Conservation (phyloP, 768 basidiomycete genomes). For the Cyclocybe cylindracea region DNA sequence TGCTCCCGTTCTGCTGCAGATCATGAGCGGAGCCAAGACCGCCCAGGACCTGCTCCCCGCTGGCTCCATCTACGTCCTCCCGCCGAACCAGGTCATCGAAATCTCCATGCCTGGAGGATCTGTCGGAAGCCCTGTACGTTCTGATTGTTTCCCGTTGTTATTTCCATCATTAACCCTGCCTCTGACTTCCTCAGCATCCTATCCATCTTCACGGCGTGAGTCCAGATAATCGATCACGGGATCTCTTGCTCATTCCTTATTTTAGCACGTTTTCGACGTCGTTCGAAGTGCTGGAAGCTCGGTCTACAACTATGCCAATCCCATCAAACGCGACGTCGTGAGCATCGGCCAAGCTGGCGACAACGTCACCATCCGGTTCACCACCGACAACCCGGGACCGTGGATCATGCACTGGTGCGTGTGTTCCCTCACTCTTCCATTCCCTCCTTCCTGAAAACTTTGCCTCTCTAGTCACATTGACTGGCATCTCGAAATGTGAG, state of each 20-base stretch:
- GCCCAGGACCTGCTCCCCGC: constrained; percentile 49
- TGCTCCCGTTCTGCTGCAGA: constrained; percentile 57
- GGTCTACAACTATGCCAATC: constrained; percentile 49
- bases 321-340: constrained; percentile 59
- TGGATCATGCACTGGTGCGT: constrained; percentile 52
- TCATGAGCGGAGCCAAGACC: constrained; percentile 51
- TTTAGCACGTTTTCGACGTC: constrained; percentile 39
- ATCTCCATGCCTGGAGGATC: constrained; percentile 32
- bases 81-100: constrained; percentile 41
- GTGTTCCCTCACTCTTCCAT: not conserved
- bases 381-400: constrained; percentile 68
- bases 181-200: constrained; percentile 28
- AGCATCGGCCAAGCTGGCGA: constrained; percentile 37
- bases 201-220: constrained; percentile 39
- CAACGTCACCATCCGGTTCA: constrained; percentile 59
- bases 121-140: constrained; percentile 36
- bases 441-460: not conserved
- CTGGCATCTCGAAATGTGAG: constrained; percentile 43
- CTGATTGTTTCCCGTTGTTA: not conserved
- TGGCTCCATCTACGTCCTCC: constrained; percentile 48
- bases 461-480: constrained; percentile 34
- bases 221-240: no score
- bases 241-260: constrained; percentile 4
- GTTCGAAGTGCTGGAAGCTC: constrained; percentile 41
- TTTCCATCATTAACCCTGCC: not conserved